Base-by-base conservation (phyloP, 805 yeast genomes). In the Limtongia smithiae region DNA sequence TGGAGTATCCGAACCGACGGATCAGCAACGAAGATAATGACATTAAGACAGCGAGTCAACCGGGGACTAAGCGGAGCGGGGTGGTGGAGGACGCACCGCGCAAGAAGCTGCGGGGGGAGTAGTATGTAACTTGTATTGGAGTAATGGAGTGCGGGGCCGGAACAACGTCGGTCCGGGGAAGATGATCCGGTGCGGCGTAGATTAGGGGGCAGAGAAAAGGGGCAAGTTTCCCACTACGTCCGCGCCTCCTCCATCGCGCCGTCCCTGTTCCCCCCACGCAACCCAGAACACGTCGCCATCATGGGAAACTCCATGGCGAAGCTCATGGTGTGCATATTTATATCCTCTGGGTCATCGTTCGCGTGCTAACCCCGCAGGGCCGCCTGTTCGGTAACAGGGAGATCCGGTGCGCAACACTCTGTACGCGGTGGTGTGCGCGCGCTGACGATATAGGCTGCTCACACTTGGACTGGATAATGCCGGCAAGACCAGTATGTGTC, bases 401-500 rank as follows among this genome's bases (percentile, higher is more conserved):
- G 33, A 48, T 48, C 11, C 35, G 56, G 56, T 51, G 35, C 4
- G 47, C n/a, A n/a, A n/a, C n/a, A n/a, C n/a, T n/a, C n/a, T n/a
- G n/a, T n/a, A n/a, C n/a, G n/a, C n/a, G n/a, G n/a, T n/a, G n/a
- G n/a, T n/a, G n/a, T n/a, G n/a, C n/a, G n/a, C n/a, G n/a, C n/a
- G n/a, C n/a, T n/a, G n/a, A n/a, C n/a, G n/a, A n/a, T 6, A 27
- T 24, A 52, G 82, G 55, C 83, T 90, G 63, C 76, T 90, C 59
- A 86, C 89, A 95, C 76, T 89, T 54, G 96, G 96, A 2, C 76
- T 89, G 51, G 96, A 90, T 64, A 86, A 88, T 57, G 95, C 96
- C 3, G 97, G 96, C 36, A 89, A 52, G 28, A 49, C 57, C 3
- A 45, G 57, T 52, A 48, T 62, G 73, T 67, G 3, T 9, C 9